These are phyloP conservation scores for Rhodotorula sphaerocarpa DNA, from an alignment of 768 basidiomycete species.

Conservation along the genomic window DNA sequence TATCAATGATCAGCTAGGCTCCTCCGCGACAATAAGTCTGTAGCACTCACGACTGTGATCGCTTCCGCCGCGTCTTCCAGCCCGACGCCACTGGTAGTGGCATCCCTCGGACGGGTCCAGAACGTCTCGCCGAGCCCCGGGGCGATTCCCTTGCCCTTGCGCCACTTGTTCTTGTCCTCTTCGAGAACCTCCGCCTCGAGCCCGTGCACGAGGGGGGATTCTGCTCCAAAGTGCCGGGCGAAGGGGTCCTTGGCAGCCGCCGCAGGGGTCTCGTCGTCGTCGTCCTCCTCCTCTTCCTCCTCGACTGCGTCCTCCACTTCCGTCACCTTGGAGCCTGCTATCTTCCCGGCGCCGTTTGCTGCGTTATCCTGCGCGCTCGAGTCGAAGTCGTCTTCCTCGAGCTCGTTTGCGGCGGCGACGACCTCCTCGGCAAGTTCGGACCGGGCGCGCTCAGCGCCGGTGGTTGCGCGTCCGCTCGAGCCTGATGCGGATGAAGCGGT, in stretches of 20 bases:
- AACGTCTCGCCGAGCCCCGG: not conserved
- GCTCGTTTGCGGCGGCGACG: not conserved
- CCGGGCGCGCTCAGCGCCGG: not conserved
- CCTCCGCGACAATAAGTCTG: not conserved
- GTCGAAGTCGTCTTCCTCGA: not conserved
- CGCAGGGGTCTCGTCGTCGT: not conserved
- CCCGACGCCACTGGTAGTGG: not conserved
- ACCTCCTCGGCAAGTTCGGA: not conserved
- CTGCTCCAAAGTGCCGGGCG: constrained; percentile 12
- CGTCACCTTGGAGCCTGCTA: too few relatives aligned
- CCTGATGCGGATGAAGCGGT: too few relatives aligned
- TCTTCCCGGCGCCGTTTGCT: too few relatives aligned
- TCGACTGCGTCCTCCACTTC: not conserved
- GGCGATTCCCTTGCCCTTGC: not conserved
- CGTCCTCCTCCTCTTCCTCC: not conserved
- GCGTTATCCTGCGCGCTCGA: not conserved
- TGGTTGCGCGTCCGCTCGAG: too few relatives aligned
- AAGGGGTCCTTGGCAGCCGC: not conserved
- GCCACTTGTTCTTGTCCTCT: not conserved
- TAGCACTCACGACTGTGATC: not conserved
- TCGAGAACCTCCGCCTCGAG: constrained; percentile 3
- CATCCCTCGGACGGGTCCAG: constrained; percentile 1
- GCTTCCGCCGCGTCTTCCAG: constrained; percentile 2
- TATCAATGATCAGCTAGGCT: not conserved
- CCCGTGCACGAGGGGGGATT: not conserved